Conservation (phyloP, 1,139 yeast genomes). For the Hemisphaericaspora xylofermentans region DNA sequence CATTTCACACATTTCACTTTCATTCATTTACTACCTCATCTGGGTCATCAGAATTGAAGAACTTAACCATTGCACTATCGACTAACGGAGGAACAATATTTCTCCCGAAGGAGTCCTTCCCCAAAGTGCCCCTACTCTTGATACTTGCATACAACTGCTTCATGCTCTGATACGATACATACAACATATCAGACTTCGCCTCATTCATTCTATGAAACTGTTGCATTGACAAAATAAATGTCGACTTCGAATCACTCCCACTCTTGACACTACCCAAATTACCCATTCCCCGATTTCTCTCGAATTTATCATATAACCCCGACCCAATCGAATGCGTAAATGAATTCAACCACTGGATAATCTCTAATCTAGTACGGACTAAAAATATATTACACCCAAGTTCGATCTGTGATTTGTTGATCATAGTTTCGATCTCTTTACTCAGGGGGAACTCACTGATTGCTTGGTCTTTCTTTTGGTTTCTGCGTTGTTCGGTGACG, state of each 20-base stretch:
- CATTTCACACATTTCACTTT: too few species aligned
- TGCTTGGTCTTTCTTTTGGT: conserved; percentile 10
- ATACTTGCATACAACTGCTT: conserved; percentile 34
- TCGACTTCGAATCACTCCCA: conserved; percentile 47
- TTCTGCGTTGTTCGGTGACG: conserved; percentile 8
- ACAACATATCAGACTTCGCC: conserved; percentile 36
- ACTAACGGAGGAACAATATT: conserved; percentile 33
- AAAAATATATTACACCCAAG: conserved; percentile 48
- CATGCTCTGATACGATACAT: conserved; percentile 38
- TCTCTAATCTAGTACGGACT: conserved; percentile 46
- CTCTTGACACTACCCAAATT: conserved; percentile 56
- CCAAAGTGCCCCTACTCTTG: conserved; percentile 23
- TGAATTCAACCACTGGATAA: conserved; percentile 53
- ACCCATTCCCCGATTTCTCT: conserved; percentile 53
- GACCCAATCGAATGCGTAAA: conserved; percentile 56
- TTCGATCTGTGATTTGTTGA: conserved; percentile 30
- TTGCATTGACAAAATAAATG: conserved; percentile 48
- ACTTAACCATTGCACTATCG: conserved; percentile 44
- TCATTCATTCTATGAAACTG: conserved; percentile 59
- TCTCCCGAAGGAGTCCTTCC: conserved; percentile 28
- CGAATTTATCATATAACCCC: conserved; percentile 53
- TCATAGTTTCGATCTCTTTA: conserved; percentile 34
- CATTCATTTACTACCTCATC: conserved; percentile 27
- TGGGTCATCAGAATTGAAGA: conserved; percentile 54
- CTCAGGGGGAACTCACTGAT: conserved; percentile 26